Evolutionary conservation across 768 basidiomycete genomes (phyloP).

Genomic region (Lentinus tigrinus): DNA sequence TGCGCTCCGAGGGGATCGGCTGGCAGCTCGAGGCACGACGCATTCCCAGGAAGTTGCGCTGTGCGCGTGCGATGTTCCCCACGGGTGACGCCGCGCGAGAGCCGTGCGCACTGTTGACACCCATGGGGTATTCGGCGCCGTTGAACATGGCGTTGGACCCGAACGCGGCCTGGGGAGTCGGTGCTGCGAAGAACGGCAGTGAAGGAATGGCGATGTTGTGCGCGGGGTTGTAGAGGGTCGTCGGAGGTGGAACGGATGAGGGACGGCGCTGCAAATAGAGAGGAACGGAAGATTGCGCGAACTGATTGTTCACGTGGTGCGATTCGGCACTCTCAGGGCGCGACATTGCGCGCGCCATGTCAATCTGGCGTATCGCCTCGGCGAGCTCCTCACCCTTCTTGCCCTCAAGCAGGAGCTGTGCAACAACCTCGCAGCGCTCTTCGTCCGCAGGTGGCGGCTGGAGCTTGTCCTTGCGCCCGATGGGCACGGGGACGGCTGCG

Average conservation of each 20-base stretch:
- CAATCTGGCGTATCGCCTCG: conserved; percentile 55
- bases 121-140: neutral
- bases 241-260: conserved; percentile 63
- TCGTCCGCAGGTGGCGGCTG: conserved; percentile 28
- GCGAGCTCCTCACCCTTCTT: conserved; percentile 72
- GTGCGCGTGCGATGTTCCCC: conserved; percentile 42
- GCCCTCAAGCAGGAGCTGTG: conserved; percentile 61
- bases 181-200: conserved; percentile 38
- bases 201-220: conserved; percentile 42
- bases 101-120: conserved; percentile 4
- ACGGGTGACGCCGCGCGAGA: conserved; percentile 48
- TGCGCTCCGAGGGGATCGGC: conserved; percentile 35
- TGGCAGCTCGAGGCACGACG: conserved; percentile 51
- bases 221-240: conserved; percentile 31
- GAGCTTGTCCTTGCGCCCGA: conserved; percentile 31
- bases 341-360: conserved; percentile 28
- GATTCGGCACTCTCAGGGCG: conserved; percentile 15
- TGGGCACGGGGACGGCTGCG: neutral
- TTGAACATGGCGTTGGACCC: neutral
- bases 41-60: conserved; percentile 41
- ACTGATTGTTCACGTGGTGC: conserved; percentile 17
- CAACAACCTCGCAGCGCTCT: conserved; percentile 49
- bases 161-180: conserved; percentile 5
- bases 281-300: conserved; percentile 6
- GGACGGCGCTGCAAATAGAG: conserved; percentile 50